A percentile compares a stretch with the other conserved stretches of the same genome.
phyloP scores from a whole-genome alignment of 495 filamentous ascomycete species.

The Extremus antarcticus region DNA sequence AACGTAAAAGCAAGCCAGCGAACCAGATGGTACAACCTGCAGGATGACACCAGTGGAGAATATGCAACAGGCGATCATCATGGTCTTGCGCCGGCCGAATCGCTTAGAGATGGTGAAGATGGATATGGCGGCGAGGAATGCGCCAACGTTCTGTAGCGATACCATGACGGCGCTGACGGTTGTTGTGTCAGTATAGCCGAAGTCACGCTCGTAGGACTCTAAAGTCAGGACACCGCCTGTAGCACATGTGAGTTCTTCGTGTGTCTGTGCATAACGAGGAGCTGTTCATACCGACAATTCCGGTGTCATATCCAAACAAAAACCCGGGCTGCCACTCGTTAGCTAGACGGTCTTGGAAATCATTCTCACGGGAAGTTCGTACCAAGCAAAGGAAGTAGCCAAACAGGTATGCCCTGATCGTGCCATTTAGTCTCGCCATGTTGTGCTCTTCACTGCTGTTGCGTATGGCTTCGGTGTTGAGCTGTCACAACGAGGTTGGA shows the following conservation, averaged over 20 bases:
- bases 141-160: constrained; percentile 11
- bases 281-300: constrained; percentile 6
- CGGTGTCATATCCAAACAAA: constrained; percentile 19
- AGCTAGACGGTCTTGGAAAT: background rate
- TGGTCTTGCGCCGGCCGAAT: constrained; percentile 13
- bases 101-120: constrained; percentile 10
- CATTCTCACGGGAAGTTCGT: background rate
- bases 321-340: constrained; percentile 5
- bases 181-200: constrained; percentile 9
- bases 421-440: background rate
- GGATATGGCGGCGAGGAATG: constrained; percentile 11
- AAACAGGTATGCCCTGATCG: constrained; percentile 6
- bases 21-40: constrained; percentile 25
- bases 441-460: background rate
- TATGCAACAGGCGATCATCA: constrained; percentile 5
- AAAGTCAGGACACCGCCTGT: constrained; percentile 20
- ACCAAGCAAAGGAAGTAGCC: constrained; percentile 7
- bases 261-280: no score
- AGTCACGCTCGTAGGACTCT: constrained; percentile 13
- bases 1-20: constrained; percentile 21
- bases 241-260: background rate
- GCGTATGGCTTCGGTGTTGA: no score
- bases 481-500: no score
- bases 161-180: constrained; percentile 13
- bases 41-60: constrained; percentile 21